A percentile compares a stretch with the other conserved stretches of the same genome.
These are phyloP conservation scores for Amanita molliuscula DNA, from an alignment of 768 basidiomycete species.

Conservation along the genomic window DNA sequence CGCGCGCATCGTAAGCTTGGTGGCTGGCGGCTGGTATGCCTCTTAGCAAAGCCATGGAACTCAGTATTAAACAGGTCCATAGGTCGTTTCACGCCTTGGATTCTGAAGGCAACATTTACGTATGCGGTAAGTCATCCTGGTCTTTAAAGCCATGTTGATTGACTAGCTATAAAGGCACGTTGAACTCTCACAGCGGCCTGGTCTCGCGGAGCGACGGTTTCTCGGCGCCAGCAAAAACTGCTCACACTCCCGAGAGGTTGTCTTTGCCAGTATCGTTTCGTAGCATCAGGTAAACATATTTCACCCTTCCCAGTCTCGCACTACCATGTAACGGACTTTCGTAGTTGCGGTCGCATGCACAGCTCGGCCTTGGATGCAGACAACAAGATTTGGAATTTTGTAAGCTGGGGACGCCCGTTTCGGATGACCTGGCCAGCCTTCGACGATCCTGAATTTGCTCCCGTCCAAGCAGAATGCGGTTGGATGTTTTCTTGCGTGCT, in stretches of 20 bases:
- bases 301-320: not conserved
- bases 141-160: slow-evolving; percentile 5
- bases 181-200: slow-evolving; percentile 32
- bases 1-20: slow-evolving; percentile 57
- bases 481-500: slow-evolving; percentile 75
- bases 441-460: slow-evolving; percentile 29
- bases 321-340: not conserved
- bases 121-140: slow-evolving; percentile 56
- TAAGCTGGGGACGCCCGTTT: slow-evolving; percentile 74
- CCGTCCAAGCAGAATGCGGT: slow-evolving; percentile 65
- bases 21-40: slow-evolving; percentile 75
- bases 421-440: slow-evolving; percentile 40
- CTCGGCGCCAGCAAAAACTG: slow-evolving; percentile 38
- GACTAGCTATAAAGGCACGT: slow-evolving; percentile 35
- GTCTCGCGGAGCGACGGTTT: slow-evolving; percentile 44
- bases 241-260: slow-evolving; percentile 46
- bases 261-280: slow-evolving; percentile 47
- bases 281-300: slow-evolving; percentile 45
- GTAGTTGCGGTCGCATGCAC: slow-evolving; percentile 72
- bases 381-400: slow-evolving; percentile 62
- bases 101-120: slow-evolving; percentile 57
- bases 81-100: slow-evolving; percentile 88
- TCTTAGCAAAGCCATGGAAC: not conserved
- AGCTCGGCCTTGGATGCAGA: slow-evolving; percentile 51
- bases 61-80: slow-evolving; percentile 3